Evolutionary conservation across 23 red algal genomes (phyloP).

Genomic region (Cyanidiococcus yangmingshanensis): DNA sequence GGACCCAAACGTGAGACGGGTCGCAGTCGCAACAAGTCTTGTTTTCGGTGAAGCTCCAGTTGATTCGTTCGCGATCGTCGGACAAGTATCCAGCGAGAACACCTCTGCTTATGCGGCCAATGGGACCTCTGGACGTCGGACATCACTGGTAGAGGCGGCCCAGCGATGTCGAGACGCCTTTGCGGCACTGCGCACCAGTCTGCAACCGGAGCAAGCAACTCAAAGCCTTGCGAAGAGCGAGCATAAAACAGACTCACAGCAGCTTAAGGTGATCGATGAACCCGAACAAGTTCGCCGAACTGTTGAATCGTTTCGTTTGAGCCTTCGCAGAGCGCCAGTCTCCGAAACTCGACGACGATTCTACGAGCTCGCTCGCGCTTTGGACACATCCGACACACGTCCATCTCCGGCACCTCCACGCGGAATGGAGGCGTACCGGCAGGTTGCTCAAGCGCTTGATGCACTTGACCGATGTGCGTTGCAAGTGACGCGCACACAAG

Average conservation of each 20-base stretch:
- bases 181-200: background rate
- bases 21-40: no score
- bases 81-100: no score
- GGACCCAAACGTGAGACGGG: no score
- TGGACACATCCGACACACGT: background rate
- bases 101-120: no score
- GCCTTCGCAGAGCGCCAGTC: background rate
- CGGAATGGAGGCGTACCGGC: background rate
- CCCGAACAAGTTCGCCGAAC: background rate
- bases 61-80: no score
- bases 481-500: background rate
- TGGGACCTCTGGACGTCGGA: no score
- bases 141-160: background rate
- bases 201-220: background rate
- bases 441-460: background rate
- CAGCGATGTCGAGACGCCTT: background rate
- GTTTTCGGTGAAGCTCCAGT: no score
- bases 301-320: background rate
- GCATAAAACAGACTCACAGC: no score
- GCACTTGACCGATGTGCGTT: background rate
- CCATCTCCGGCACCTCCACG: background rate
- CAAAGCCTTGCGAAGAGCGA: no score
- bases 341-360: background rate
- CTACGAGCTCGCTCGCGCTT: background rate
- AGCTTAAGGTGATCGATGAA: background rate